Evolutionary conservation across 352 stramenopile species (phyloP).

Genomic region (Pseudoperonospora humuli): DNA sequence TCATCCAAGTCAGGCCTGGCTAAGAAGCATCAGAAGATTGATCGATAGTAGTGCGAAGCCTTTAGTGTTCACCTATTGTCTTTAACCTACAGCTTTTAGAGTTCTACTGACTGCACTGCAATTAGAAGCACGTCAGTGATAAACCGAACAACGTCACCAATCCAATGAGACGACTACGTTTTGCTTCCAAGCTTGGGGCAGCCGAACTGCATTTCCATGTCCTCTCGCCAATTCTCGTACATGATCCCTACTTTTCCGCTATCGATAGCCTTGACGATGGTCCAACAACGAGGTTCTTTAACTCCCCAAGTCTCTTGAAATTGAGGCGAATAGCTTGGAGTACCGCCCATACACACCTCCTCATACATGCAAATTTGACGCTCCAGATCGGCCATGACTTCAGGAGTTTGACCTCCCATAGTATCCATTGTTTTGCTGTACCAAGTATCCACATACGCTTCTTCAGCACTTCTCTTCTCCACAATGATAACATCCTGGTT

Average conservation of each 20-base stretch:
- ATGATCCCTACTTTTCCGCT: conserved; percentile 26
- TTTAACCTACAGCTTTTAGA: no score
- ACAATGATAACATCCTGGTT: conserved; percentile 31
- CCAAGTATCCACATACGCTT: conserved; percentile 27
- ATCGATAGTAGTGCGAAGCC: no score
- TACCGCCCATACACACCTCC: conserved; percentile 39
- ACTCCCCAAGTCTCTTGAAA: conserved; percentile 42
- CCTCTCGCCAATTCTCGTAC: conserved; percentile 23
- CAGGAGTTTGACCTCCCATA: conserved; percentile 26
- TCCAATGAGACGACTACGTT: no score
- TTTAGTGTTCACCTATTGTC: no score
- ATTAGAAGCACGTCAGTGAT: no score
- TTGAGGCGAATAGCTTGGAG: conserved; percentile 27
- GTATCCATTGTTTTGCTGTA: conserved; percentile 27
- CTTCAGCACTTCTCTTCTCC: conserved; percentile 13
- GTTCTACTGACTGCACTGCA: no score
- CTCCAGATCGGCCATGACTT: conserved; percentile 40
- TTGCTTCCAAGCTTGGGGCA: conserved; percentile 26
- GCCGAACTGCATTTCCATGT: conserved; percentile 36
- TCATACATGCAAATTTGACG: conserved; percentile 46
- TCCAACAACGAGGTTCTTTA: conserved; percentile 30
- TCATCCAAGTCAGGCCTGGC: no score
- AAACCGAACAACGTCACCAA: no score
- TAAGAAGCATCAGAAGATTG: no score
- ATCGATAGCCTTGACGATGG: conserved; percentile 37